These are phyloP conservation scores for Mycena filopes DNA, from an alignment of 768 basidiomycete genomes.

Conservation along the genomic window DNA sequence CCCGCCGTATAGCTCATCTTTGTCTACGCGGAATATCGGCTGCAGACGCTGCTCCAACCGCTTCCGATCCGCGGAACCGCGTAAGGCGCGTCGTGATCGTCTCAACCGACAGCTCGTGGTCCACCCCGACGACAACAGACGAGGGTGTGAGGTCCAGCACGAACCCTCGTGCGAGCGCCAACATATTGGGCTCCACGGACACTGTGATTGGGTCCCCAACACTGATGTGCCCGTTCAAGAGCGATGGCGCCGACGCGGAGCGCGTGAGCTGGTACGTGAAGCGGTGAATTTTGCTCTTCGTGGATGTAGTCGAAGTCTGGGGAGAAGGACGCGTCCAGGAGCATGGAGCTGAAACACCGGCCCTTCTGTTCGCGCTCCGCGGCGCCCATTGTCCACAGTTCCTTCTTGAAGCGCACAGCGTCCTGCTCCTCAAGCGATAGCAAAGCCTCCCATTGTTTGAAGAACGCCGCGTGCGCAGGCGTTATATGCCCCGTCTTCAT, in stretches of 20 bases:
- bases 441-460: constrained; percentile 90
- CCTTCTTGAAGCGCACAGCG: constrained; percentile 83
- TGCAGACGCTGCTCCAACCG: not conserved
- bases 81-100: constrained; percentile 55
- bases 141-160: constrained; percentile 76
- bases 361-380: constrained; percentile 83
- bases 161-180: constrained; percentile 87
- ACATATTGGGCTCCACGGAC: constrained; percentile 87
- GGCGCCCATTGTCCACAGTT: constrained; percentile 93
- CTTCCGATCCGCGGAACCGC: constrained; percentile 24
- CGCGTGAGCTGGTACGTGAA: constrained; percentile 81
- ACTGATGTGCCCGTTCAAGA: constrained; percentile 84
- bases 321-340: constrained; percentile 60
- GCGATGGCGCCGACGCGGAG: constrained; percentile 45
- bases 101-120: constrained; percentile 73
- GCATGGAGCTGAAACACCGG: constrained; percentile 87
- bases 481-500: constrained; percentile 87
- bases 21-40: constrained; percentile 86
- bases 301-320: constrained; percentile 29
- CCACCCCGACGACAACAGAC: constrained; percentile 81
- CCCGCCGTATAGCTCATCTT: constrained; percentile 89
- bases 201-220: constrained; percentile 86
- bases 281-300: constrained; percentile 72
- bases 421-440: constrained; percentile 90
- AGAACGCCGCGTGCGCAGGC: constrained; percentile 74